A percentile compares a stretch with the other conserved stretches of the same genome.
phyloP scores from a whole-genome alignment of 2,329 filamentous ascomycete genomes.

The Aspergillus eucalypticola region DNA sequence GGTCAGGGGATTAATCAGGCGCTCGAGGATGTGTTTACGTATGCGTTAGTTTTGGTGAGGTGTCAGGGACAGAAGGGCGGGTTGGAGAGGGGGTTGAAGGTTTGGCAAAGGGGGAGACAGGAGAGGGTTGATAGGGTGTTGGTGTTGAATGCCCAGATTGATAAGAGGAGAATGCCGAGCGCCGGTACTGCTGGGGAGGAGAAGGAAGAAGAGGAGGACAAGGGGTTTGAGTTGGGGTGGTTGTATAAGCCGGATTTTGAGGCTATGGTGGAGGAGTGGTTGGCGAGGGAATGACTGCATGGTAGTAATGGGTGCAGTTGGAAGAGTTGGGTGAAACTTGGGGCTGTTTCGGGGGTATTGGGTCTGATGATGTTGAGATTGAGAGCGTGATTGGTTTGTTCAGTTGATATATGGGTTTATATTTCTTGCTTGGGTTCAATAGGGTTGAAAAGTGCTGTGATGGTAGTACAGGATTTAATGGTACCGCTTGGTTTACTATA shows the following conservation, averaged over 20 bases:
- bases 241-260: conserved; percentile 47
- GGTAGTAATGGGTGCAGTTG: neutral
- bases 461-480: neutral
- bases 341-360: neutral
- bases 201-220: conserved; percentile 13
- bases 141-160: conserved; percentile 52
- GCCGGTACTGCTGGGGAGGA: neutral
- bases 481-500: neutral
- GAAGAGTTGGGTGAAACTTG: neutral
- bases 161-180: conserved; percentile 49
- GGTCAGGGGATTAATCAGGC: conserved; percentile 61
- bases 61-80: conserved; percentile 10
- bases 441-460: no score
- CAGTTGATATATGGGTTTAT: no score
- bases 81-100: conserved; percentile 32
- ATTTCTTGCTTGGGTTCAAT: no score
- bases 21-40: conserved; percentile 55
- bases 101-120: conserved; percentile 54
- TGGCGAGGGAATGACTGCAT: conserved; percentile 12
- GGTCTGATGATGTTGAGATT: no score
- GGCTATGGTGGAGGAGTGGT: conserved; percentile 34
- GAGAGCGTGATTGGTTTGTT: no score
- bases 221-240: conserved; percentile 45
- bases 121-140: conserved; percentile 51
- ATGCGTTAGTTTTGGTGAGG: conserved; percentile 45